Conservation (phyloP, 345 rosid species). For the Dovyalis caffra region DNA sequence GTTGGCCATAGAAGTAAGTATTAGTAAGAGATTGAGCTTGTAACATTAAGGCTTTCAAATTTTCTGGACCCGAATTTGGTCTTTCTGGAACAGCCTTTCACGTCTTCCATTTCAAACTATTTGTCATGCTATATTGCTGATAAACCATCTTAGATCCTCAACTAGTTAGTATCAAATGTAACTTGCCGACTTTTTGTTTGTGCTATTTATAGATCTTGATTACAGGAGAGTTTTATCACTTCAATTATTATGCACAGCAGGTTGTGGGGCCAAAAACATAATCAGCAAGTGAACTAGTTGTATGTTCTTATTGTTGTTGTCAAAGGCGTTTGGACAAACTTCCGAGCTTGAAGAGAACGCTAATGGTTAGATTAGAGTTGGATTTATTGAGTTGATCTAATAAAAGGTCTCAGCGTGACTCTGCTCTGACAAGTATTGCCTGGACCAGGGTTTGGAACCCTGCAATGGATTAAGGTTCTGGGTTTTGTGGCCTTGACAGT, state of each 20-base stretch:
- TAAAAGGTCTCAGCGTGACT: no score
- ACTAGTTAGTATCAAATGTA: neutral
- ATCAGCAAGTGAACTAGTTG: neutral
- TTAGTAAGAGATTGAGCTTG: conserved; percentile 10
- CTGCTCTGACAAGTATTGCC: no score
- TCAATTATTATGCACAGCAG: neutral
- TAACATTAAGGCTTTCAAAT: conserved; percentile 23
- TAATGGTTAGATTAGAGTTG: no score
- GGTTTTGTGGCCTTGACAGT: neutral
- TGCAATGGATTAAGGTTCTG: neutral
- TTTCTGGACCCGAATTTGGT: conserved; percentile 19
- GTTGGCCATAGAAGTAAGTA: neutral
- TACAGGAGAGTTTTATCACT: neutral
- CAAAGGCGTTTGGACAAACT: no score
- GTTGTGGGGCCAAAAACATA: neutral
- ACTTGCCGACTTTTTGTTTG: neutral
- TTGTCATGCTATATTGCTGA: neutral
- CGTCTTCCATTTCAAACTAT: conserved; percentile 20
- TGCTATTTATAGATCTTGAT: neutral
- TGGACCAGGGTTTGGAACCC: neutral
- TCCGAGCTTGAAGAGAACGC: no score
- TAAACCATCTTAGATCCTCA: conserved; percentile 7
- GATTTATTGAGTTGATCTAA: no score
- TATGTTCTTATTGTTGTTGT: no score
- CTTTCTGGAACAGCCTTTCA: conserved; percentile 9